Base-by-base conservation (phyloP, 495 filamentous ascomycete species). In the Xylaria palmicola region DNA sequence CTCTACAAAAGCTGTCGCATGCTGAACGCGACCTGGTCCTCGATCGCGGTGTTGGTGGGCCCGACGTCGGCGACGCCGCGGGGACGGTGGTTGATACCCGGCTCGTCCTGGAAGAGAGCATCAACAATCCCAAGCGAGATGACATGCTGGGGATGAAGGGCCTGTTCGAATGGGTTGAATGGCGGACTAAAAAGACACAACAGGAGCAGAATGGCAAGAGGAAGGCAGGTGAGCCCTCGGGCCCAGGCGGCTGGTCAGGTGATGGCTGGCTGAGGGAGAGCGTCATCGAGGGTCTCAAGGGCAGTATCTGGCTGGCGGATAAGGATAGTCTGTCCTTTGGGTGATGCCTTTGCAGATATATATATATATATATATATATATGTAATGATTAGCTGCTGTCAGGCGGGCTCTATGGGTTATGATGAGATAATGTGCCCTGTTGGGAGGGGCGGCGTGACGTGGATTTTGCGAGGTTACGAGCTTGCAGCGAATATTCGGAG, bases 141-240 rank as follows among this genome's bases (percentile, higher is more conserved):
- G 77, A 85, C 2, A 67, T 97, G 53, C 82, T 90, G 74, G 90
- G 92, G 55, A 74, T 97, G 22, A 83, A 83, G 57, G 65, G 93
- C 9, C 70, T 98, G 45, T 94, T 97, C 73, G 88, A 88, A 62
- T 97, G 92, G 90, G 82, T 86, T 2, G 90, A 83, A 66, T 65
- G 76, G 69, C 73, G 72, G 37, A 64, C 60, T 74, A 78, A 73
- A 47, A 56, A 45, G 36, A 40, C 37, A 15, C 63, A 59, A 12
- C 60, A 60, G 4, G 56, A 60, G 29, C 60, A 64, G 49, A 56
- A 36, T 17, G 64, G 59, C 22, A 64, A 64, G 50, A 61, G 45
- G 6, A 56, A 52, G 10, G 48, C 57, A 32, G 49, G 59, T 4
- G 57, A 41, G 1, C 7, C 41, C 22, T 57, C 64, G 26, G 41